phyloP scores from a whole-genome alignment of 2,329 filamentous ascomycete genomes.

The Hortaea werneckii region DNA sequence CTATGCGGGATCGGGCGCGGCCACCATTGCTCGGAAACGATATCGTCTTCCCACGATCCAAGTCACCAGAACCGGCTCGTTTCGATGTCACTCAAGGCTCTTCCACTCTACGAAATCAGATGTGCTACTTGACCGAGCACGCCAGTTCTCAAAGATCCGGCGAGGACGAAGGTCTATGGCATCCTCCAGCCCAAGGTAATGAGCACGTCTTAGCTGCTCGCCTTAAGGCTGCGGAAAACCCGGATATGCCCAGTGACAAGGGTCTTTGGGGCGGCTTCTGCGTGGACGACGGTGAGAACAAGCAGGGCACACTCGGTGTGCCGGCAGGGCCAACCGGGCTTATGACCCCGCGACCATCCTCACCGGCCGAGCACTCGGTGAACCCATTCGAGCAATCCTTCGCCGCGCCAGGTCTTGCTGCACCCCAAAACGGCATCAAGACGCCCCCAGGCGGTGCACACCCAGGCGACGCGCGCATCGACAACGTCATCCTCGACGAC shows the following conservation, averaged over 20 bases:
- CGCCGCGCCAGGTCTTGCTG: constrained; percentile 13
- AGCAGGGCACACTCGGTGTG: constrained; percentile 24
- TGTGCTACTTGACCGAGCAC: constrained; percentile 42
- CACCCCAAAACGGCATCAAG: constrained; percentile 8
- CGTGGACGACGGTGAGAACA: constrained; percentile 28
- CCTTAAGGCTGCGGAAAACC: constrained; percentile 7
- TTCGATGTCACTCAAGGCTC: constrained; percentile 65
- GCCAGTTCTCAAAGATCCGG: constrained; percentile 37
- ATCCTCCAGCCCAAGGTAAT: constrained; percentile 4
- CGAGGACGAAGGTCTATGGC: constrained; percentile 48
- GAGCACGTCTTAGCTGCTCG: constrained; percentile 3
- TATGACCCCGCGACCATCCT: constrained; percentile 33
- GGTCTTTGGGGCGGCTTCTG: constrained; percentile 75
- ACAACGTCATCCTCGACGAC: constrained; percentile 33
- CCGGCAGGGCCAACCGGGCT: constrained; percentile 38
- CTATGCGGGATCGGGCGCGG: constrained; percentile 49
- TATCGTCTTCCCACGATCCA: constrained; percentile 68
- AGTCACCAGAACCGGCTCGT: constrained; percentile 73
- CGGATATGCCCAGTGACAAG: constrained; percentile 7
- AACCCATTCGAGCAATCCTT: constrained; percentile 33
- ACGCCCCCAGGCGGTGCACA: constrained; percentile 14
- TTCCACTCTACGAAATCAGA: constrained; percentile 38
- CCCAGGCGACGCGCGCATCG: constrained; percentile 20
- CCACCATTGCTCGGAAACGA: constrained; percentile 85
- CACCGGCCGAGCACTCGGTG: constrained; percentile 18